These are phyloP conservation scores for Xylaria polymorpha DNA, from an alignment of 2,329 filamentous ascomycete genomes.

Conservation along the genomic window DNA sequence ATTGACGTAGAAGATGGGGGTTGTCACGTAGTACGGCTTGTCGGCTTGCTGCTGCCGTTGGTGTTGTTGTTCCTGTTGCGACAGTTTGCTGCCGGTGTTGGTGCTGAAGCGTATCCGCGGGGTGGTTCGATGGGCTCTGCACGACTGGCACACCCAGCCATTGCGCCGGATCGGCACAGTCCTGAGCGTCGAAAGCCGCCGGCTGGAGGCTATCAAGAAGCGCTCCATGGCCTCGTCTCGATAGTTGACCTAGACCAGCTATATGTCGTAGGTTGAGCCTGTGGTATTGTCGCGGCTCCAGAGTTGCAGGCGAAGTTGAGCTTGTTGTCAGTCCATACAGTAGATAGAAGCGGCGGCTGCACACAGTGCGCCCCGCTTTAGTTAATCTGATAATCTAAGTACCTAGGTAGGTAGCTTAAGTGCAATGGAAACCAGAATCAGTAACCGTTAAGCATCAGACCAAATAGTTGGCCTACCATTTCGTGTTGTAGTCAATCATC, in stretches of 20 bases:
- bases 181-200: conserved; percentile 37
- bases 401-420: too few relatives aligned
- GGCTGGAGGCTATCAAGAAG: conserved; percentile 37
- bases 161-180: conserved; percentile 30
- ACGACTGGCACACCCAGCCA: conserved; percentile 47
- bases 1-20: conserved; percentile 99
- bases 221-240: conserved; percentile 39
- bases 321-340: background rate
- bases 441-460: too few relatives aligned
- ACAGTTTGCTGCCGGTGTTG: background rate
- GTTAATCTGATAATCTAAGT: background rate
- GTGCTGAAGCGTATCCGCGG: conserved; percentile 39
- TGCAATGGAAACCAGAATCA: too few relatives aligned
- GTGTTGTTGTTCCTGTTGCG: background rate
- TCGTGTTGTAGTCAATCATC: background rate
- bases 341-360: background rate
- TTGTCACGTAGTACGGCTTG: conserved; percentile 96
- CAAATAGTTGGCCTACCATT: background rate
- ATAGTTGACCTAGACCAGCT: background rate
- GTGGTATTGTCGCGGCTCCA: background rate
- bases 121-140: conserved; percentile 35
- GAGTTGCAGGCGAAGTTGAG: background rate
- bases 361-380: conserved; percentile 5
- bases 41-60: conserved; percentile 30
- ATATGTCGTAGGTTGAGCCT: background rate